Evolutionary conservation across 2,329 filamentous ascomycete species (phyloP).

Genomic region (Colletotrichum sp.): DNA sequence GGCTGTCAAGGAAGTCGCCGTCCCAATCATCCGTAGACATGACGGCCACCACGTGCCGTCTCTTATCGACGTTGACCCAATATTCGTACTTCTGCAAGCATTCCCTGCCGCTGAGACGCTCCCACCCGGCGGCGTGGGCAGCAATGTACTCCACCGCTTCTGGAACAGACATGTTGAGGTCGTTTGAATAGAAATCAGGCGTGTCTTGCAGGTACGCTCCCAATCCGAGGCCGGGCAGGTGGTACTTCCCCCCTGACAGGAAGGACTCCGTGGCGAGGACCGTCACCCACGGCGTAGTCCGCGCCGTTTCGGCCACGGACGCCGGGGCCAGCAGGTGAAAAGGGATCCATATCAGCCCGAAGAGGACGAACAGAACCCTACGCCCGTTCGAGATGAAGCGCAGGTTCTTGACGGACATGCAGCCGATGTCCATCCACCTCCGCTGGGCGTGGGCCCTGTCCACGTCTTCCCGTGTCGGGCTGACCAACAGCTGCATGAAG

Average conservation of each 20-base stretch:
- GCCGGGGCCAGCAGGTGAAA: conserved; percentile 31
- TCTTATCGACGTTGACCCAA: background rate
- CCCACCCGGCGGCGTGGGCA: background rate
- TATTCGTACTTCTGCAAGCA: background rate
- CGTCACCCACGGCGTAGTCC: background rate
- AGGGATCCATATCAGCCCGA: conserved; percentile 28
- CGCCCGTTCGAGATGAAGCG: conserved; percentile 22
- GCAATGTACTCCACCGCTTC: background rate
- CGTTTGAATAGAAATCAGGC: background rate
- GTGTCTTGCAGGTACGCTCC: background rate
- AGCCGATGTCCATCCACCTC: conserved; percentile 49
- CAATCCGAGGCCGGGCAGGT: background rate
- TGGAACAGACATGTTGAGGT: background rate
- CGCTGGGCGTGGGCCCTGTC: conserved; percentile 48
- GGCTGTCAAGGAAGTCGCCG: background rate
- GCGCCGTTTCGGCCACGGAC: conserved; percentile 2
- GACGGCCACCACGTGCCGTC: background rate
- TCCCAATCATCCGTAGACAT: background rate
- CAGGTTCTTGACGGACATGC: conserved; percentile 44
- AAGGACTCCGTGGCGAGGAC: background rate
- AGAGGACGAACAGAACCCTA: conserved; percentile 22
- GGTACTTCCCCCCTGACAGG: conserved; percentile 18
- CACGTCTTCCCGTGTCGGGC: conserved; percentile 17
- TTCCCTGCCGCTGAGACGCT: background rate
- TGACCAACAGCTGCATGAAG: conserved; percentile 24